These are phyloP conservation scores for Dipteronia sinensis DNA, from an alignment of 345 rosid species.

Conservation along the genomic window DNA sequence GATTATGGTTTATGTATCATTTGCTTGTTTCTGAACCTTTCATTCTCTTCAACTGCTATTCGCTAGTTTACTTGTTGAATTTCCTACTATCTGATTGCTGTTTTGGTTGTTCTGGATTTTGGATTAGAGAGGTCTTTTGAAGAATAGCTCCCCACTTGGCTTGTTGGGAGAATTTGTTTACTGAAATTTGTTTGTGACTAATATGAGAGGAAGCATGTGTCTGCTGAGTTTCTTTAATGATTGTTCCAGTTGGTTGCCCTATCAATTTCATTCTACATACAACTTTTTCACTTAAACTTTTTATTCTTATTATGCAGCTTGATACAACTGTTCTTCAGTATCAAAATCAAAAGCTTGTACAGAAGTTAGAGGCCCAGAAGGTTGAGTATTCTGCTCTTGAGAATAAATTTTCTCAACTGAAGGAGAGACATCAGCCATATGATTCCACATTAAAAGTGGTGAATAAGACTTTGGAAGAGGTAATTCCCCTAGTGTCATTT, in stretches of 20 bases:
- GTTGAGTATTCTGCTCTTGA: conserved; percentile 67
- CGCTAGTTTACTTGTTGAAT: conserved; percentile 2
- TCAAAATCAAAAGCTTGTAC: conserved; percentile 86
- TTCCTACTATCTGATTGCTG: background rate
- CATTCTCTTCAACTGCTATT: background rate
- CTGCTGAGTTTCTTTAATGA: background rate
- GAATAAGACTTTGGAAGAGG: conserved; percentile 73
- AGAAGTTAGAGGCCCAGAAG: conserved; percentile 83
- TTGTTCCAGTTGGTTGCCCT: background rate
- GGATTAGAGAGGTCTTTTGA: background rate
- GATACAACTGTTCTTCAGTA: conserved; percentile 78
- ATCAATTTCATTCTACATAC: background rate
- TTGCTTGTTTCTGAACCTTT: background rate
- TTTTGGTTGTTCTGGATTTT: background rate
- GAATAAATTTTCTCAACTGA: conserved; percentile 54
- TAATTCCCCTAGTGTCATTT: conserved; percentile 32
- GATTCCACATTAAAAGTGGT: conserved; percentile 59
- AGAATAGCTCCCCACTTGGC: background rate
- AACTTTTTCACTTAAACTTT: conserved; percentile 11
- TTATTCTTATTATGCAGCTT: conserved; percentile 48
- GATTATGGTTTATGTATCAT: background rate
- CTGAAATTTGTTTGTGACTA: background rate
- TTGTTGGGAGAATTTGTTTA: conserved; percentile 2
- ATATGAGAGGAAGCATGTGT: background rate
- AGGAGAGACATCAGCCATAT: conserved; percentile 61